Evolutionary conservation across 345 rosid genomes (phyloP).

Genomic region (Linum tenue): DNA sequence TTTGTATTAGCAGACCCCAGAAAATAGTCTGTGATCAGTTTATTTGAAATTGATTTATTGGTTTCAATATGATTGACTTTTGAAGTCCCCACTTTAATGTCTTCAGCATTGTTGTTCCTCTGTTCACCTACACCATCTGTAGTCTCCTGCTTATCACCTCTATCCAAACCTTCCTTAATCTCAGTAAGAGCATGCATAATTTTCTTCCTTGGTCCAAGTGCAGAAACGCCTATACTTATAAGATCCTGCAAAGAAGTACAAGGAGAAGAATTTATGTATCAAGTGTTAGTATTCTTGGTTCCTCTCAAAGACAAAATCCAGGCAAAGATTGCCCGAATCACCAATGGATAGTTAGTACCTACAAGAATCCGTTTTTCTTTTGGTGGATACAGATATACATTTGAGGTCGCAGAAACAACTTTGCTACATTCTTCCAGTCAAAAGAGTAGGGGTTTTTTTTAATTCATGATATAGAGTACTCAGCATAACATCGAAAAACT

Average conservation of each 20-base stretch:
- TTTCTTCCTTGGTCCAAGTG: conserved; percentile 93
- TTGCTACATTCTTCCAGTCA: neutral
- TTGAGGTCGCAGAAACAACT: neutral
- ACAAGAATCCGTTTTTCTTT: too few species aligned
- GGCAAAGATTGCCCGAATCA: neutral
- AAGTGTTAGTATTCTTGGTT: neutral
- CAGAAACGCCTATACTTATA: conserved; percentile 57
- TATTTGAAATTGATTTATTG: conserved; percentile 41
- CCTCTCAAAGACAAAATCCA: neutral
- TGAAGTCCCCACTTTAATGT: conserved; percentile 29
- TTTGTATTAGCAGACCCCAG: conserved; percentile 30
- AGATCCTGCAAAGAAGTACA: conserved; percentile 44
- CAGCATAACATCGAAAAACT: neutral
- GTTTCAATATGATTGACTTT: conserved; percentile 27
- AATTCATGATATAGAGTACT: neutral
- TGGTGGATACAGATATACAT: neutral
- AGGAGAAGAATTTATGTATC: neutral
- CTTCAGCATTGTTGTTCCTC: conserved; percentile 20
- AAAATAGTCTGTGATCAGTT: conserved; percentile 83
- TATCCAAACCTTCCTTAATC: conserved; percentile 32
- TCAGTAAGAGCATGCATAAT: conserved; percentile 61
- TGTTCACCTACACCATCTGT: conserved; percentile 14
- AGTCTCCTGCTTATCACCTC: conserved; percentile 21
- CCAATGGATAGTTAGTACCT: neutral
- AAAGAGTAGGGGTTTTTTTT: neutral